Percentiles rank a stretch among this genome's conserved stretches.
Conservation (phyloP, 768 basidiomycete genomes). For the Kwoniella mangroviensis region DNA sequence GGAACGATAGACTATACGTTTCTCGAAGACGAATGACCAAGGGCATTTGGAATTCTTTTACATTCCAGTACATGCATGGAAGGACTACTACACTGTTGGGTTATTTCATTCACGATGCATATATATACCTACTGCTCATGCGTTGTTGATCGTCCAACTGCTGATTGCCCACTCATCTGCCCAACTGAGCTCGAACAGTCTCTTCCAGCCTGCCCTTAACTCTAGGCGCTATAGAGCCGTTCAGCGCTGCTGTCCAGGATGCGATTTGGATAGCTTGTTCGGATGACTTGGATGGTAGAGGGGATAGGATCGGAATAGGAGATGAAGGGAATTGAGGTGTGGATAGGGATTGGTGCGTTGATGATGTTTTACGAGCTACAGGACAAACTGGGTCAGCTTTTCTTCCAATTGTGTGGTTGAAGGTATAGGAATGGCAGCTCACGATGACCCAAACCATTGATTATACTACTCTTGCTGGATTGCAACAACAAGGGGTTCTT, state of each 20-base stretch:
- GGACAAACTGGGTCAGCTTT: neutral
- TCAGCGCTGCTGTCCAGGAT: constrained; percentile 20
- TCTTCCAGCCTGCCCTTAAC: constrained; percentile 6
- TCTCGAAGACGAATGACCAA: too few species aligned
- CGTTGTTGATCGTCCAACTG: too few species aligned
- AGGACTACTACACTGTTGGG: too few species aligned
- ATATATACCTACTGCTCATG: neutral
- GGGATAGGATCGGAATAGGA: constrained; percentile 19
- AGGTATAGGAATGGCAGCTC: constrained; percentile 5
- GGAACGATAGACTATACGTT: too few species aligned
- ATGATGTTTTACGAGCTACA: constrained; percentile 18
- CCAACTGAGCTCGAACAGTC: constrained; percentile 15
- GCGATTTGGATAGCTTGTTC: constrained; percentile 24
- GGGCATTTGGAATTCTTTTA: too few species aligned
- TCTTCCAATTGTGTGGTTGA: neutral
- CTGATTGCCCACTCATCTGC: neutral
- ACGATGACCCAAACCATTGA: constrained; percentile 14
- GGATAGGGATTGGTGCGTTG: constrained; percentile 4
- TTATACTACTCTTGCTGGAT: neutral
- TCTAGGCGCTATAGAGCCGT: constrained; percentile 8
- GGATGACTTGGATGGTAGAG: constrained; percentile 15
- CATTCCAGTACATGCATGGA: too few species aligned
- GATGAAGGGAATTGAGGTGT: constrained; percentile 7
- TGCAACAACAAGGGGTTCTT: constrained; percentile 9
- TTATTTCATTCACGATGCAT: neutral